phyloP scores from a whole-genome alignment of 352 stramenopile species.

The Phytophthora ramorum region DNA sequence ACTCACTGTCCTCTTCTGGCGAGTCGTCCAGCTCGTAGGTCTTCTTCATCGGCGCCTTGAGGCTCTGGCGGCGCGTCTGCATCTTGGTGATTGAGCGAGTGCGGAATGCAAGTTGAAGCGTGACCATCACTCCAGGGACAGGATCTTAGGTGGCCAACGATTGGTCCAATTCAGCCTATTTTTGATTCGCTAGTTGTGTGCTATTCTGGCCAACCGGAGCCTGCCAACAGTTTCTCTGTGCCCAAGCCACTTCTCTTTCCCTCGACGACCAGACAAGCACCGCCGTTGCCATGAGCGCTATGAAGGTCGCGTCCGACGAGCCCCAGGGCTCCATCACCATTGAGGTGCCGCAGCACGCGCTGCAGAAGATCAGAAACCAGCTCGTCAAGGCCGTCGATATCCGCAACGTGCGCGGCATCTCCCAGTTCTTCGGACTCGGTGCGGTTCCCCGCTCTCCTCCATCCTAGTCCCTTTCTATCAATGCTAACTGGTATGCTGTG shows the following conservation, averaged over 20 bases:
- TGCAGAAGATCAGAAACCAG: constrained; percentile 75
- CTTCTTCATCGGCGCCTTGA: constrained; percentile 28
- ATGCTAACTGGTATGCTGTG: constrained; percentile 5
- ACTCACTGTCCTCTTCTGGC: constrained; percentile 32
- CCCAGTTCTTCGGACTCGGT: constrained; percentile 86
- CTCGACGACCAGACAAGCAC: constrained; percentile 26
- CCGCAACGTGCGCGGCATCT: constrained; percentile 80
- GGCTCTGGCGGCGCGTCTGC: constrained; percentile 21
- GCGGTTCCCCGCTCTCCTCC: constrained; percentile 6
- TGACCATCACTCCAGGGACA: constrained; percentile 35
- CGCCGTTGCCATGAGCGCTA: constrained; percentile 33
- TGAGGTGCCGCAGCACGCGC: constrained; percentile 64
- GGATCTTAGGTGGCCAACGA: constrained; percentile 10
- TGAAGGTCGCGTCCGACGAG: constrained; percentile 67
- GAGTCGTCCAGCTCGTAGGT: constrained; percentile 44
- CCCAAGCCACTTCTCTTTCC: constrained; percentile 24
- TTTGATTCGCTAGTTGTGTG: constrained; percentile 26
- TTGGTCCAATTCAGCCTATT: constrained; percentile 24
- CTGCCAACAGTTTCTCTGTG: constrained; percentile 26
- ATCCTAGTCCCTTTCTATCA: neutral
- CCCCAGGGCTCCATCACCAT: constrained; percentile 70
- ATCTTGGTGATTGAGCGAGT: constrained; percentile 15
- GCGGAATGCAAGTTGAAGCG: constrained; percentile 42
- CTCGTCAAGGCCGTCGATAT: constrained; percentile 72
- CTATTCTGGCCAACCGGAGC: constrained; percentile 52